Base-by-base conservation (phyloP, 495 filamentous ascomycete genomes). In the Neurospora hispaniola region DNA sequence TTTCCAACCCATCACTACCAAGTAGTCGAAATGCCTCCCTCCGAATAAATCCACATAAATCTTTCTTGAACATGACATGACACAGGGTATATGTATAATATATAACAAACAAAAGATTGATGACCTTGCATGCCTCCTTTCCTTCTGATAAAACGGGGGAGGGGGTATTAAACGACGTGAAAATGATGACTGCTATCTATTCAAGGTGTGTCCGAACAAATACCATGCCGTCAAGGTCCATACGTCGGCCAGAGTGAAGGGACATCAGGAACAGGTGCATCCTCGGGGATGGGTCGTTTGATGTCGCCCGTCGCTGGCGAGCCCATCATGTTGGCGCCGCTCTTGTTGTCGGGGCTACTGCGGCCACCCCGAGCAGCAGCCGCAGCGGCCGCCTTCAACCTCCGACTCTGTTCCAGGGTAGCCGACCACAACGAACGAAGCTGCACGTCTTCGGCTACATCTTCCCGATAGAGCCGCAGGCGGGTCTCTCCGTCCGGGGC, bases 391-490 rank as follows among this genome's bases (percentile, higher is more conserved):
- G 54, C 54, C 27, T 66, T 66, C 27, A 31, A 38, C 14, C 54
- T 66, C 12, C 54, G 54, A 6, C 54, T 66, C 54, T 66, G 54
- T 66, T 66, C 54, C 23, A 66, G 31, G 31, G 54, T 66, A 18
- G 54, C 54, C 14, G 54, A 27, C 54, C 54, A 66, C 54, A 66
- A 18, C 5, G 54, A 31, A 8, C 92, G 88, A 18, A 99, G 87
- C 78, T 99, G 96, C 43, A 85, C 86, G 78, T 96, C 92, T 79
- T 99, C 96, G 14, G 88, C 87, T 76, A 90, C 88, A 78, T 98
- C 96, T 79, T 98, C 96, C 80, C 94, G 96, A 77, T 94, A 88
- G 40, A 98, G 84, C 69, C 90, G 89, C 79, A 91, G 92, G 71
- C 90, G 89, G 48, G 95, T 89, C 16, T 96, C 88, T 79, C 97